phyloP scores from a whole-genome alignment of 2,329 filamentous ascomycete species.

The Diaporthe eres region DNA sequence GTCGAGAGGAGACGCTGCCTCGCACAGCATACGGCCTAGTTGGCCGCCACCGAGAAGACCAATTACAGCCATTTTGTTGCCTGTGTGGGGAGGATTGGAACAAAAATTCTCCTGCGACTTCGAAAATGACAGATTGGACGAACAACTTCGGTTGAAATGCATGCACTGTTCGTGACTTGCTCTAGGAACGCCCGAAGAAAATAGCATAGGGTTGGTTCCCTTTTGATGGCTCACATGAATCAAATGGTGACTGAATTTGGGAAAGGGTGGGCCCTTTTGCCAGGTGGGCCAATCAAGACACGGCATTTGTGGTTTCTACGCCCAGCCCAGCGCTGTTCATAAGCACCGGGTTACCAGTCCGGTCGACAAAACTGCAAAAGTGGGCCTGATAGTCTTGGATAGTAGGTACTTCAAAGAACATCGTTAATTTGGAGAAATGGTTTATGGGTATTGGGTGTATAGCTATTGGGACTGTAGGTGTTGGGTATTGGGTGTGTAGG shows the following conservation, averaged over 20 bases:
- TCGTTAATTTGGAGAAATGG: no score
- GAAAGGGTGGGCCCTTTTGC: neutral
- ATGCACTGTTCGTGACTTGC: neutral
- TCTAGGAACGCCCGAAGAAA: neutral
- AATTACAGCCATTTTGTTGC: slow-evolving; percentile 46
- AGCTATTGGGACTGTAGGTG: no score
- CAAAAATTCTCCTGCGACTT: neutral
- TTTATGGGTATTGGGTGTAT: no score
- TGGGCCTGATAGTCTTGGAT: no score
- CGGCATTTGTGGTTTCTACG: neutral
- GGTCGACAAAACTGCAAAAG: no score
- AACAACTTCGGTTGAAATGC: no score
- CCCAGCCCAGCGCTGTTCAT: neutral
- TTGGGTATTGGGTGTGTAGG: no score
- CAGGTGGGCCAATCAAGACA: slow-evolving; percentile 3
- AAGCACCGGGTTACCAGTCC: no score
- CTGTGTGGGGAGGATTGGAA: neutral
- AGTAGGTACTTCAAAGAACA: no score
- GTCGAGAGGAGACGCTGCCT: slow-evolving; percentile 83
- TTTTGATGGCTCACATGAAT: slow-evolving; percentile 29
- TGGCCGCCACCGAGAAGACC: slow-evolving; percentile 76
- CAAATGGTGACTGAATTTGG: slow-evolving; percentile 28
- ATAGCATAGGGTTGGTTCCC: neutral
- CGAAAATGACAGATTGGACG: neutral
- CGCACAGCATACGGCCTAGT: slow-evolving; percentile 93